Evolutionary conservation across 208 protist genomes (phyloP), one percentile per base, ranked within the genome.

Genomic region (Leishmania tarentolae): DNA sequence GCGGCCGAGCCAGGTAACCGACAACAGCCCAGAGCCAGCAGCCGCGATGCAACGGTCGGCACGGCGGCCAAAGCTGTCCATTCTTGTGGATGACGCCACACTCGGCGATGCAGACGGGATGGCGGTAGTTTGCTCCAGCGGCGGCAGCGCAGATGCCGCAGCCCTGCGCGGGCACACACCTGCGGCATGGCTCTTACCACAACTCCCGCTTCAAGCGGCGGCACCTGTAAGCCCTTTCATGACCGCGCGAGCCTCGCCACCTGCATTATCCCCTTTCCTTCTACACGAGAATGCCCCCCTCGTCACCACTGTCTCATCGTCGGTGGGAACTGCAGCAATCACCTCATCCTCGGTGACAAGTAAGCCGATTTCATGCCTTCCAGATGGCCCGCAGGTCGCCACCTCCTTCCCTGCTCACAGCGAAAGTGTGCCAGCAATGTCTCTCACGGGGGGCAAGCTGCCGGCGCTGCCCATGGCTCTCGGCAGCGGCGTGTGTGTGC

Each of bases 281-380:
- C 11, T 35, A 31, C 37, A 76, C 47, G 31, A 57, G 50, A 24
- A 7, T 31, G 31, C 72, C 5, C 63, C 50, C 35, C 47, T 61
- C 15, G n/a, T 35, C 11, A 44, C n/a, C 44, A 4, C 50, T 13
- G 50, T n/a, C 6, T 42, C 72, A 2, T 63, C 52, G 3, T 53
- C 69, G 21, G 46, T 37, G 6, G 28, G 69, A n/a, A 28, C 69
- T 52, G 69, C 24, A 21, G 69, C 46, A 21, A 11, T 0, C 42
- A 13, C 11, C 44, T 44, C 42, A 50, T 28, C 40, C 37, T 2
- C 56, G 24, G 44, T 40, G 3, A 71, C 70, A 5, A 84, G 76
- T 65, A 72, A 59, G 2, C 81, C 81, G 8, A 84, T 84, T 56
- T 76, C 76, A 2, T 84, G 81, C 40, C 53, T 73, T 3, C 42